Percentiles rank a stretch among this genome's conserved stretches.
Evolutionary conservation across 257 asterid genomes (phyloP).

Genomic region (Ligustrum vulgare): DNA sequence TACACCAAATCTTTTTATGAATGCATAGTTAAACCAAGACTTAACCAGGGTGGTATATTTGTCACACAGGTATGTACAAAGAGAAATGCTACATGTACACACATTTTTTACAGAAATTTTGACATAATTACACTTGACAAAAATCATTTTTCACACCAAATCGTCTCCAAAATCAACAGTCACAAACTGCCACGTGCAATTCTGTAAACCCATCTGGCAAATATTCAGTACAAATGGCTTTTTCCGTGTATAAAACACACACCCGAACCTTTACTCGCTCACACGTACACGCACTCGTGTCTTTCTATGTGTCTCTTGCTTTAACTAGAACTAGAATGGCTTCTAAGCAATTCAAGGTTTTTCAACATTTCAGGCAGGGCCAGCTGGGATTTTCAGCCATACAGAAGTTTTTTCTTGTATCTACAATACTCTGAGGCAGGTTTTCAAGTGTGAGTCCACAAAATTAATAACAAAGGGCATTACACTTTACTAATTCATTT

Average conservation of each 20-base stretch:
- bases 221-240: too few relatives aligned
- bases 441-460: constrained; percentile 75
- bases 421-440: constrained; percentile 82
- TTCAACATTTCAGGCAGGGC: constrained; percentile 66
- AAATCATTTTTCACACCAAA: too few relatives aligned
- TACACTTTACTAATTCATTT: neutral
- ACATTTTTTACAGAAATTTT: too few relatives aligned
- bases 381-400: constrained; percentile 92
- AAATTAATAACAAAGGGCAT: neutral
- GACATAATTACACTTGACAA: too few relatives aligned
- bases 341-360: neutral
- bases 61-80: constrained; percentile 73
- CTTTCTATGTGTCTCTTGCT: neutral
- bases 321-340: neutral
- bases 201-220: too few relatives aligned
- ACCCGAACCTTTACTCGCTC: neutral
- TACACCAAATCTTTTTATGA: constrained; percentile 92
- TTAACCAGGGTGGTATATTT: constrained; percentile 65
- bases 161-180: too few relatives aligned
- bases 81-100: too few relatives aligned
- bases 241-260: neutral
- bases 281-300: neutral
- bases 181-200: too few relatives aligned
- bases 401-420: constrained; percentile 92
- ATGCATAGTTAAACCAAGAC: constrained; percentile 63